phyloP scores from a whole-genome alignment of 2,329 filamentous ascomycete genomes.

The Ceratocystis smalleyi region DNA sequence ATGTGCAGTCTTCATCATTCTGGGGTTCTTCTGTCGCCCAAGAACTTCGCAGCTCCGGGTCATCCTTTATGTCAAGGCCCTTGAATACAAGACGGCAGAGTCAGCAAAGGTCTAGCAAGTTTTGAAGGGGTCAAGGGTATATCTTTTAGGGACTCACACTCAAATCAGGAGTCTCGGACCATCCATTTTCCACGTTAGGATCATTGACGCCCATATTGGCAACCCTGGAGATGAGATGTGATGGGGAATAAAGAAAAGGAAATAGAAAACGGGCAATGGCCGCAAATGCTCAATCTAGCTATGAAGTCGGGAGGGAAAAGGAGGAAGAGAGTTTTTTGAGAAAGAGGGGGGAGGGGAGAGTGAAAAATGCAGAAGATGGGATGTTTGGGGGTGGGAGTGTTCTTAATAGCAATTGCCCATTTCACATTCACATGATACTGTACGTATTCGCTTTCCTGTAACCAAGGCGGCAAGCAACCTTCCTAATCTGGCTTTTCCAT shows the following conservation, averaged over 20 bases:
- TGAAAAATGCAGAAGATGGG: background rate
- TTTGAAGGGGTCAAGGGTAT: background rate
- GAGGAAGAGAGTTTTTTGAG: background rate
- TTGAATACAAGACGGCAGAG: background rate
- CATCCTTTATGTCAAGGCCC: background rate
- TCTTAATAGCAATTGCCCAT: background rate
- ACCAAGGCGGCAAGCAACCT: background rate
- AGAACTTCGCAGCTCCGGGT: background rate
- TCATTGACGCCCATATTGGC: background rate
- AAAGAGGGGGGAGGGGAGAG: background rate
- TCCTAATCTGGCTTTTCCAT: too few relatives aligned
- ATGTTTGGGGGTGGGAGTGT: background rate
- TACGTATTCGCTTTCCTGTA: background rate
- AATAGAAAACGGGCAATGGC: background rate
- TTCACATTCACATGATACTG: background rate
- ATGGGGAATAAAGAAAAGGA: background rate
- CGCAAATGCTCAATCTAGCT: background rate
- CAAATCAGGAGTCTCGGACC: background rate
- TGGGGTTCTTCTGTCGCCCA: background rate
- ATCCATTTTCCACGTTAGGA: background rate
- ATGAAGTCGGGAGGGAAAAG: too few relatives aligned
- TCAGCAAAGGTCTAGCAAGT: background rate
- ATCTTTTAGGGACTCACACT: background rate
- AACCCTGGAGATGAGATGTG: background rate
- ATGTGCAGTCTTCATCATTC: background rate